A percentile compares a stretch with the other conserved stretches of the same genome.
These are phyloP conservation scores for Elaeis oleifera DNA, from an alignment of 202 grass and related monocot genomes.

Conservation along the genomic window DNA sequence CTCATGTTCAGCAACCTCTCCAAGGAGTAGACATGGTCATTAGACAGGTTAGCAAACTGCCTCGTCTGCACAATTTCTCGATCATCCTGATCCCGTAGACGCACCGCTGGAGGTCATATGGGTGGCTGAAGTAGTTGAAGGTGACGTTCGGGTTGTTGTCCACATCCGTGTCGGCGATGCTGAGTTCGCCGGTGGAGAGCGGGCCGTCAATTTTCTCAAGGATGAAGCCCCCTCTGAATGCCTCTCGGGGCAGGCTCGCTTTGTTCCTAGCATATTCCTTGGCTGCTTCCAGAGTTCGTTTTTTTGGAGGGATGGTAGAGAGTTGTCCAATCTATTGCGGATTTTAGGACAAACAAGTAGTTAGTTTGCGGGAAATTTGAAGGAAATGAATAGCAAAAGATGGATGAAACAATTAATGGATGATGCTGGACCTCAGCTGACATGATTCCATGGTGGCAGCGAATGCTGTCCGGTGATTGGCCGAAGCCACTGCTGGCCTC, in stretches of 20 bases:
- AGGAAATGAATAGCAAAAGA: neutral
- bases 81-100: conserved; percentile 89
- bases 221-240: conserved; percentile 92
- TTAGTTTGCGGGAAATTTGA: conserved; percentile 1
- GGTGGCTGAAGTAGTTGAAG: conserved; percentile 98
- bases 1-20: conserved; percentile 82
- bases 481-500: conserved; percentile 97
- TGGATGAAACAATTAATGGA: conserved; percentile 2
- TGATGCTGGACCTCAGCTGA: conserved; percentile 64
- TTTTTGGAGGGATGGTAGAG: conserved; percentile 74
- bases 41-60: conserved; percentile 46
- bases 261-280: conserved; percentile 63
- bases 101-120: conserved; percentile 64
- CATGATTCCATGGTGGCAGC: conserved; percentile 94
- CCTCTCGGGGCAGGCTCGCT: conserved; percentile 64
- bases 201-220: conserved; percentile 97
- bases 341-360: neutral
- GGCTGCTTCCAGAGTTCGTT: conserved; percentile 67
- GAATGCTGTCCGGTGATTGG: conserved; percentile 80
- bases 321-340: conserved; percentile 71
- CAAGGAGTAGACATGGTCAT: conserved; percentile 35
- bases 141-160: conserved; percentile 70
- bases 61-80: conserved; percentile 75
- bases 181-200: conserved; percentile 59
- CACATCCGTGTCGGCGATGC: conserved; percentile 48